Conservation (phyloP, 192 early-diverging fungal species). For the Kappamyces sp. region DNA sequence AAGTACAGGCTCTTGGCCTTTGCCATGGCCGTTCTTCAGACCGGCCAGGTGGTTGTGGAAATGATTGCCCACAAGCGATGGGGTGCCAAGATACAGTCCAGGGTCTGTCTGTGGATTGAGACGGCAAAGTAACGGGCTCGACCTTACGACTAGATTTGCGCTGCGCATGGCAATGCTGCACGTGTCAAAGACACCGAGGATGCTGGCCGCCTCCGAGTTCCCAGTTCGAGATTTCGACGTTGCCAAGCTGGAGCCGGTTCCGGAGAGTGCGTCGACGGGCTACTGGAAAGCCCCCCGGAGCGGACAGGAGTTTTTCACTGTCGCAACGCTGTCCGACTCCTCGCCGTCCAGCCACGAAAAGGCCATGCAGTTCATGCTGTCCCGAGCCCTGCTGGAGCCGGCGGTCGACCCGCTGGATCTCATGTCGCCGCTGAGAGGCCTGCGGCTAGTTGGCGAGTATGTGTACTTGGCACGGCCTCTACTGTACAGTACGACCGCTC, state of each 20-base stretch:
- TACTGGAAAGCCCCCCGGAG: conserved; percentile 52
- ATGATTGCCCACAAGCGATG: conserved; percentile 68
- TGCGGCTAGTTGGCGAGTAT: conserved; percentile 63
- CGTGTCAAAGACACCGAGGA: conserved; percentile 42
- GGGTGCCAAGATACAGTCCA: conserved; percentile 56
- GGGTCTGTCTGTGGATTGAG: conserved; percentile 59
- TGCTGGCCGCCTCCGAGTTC: conserved; percentile 54
- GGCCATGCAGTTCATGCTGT: conserved; percentile 26
- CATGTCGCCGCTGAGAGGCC: conserved; percentile 46
- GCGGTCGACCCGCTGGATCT: conserved; percentile 65
- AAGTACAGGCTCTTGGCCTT: conserved; percentile 56
- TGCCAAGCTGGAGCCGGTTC: conserved; percentile 18
- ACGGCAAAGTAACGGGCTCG: conserved; percentile 50
- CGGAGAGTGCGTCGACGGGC: background rate
- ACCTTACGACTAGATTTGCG: conserved; percentile 15
- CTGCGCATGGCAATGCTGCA: conserved; percentile 44
- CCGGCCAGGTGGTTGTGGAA: conserved; percentile 66
- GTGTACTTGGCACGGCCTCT: conserved; percentile 81
- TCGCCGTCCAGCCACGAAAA: conserved; percentile 21
- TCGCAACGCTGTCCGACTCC: conserved; percentile 28
- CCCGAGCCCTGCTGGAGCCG: conserved; percentile 53
- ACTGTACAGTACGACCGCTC: conserved; percentile 59
- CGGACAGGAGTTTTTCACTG: conserved; percentile 38
- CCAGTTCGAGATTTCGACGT: conserved; percentile 66
- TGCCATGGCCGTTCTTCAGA: conserved; percentile 64